Evolutionary conservation across 805 yeast species (phyloP), one percentile per base, ranked within the genome.

Genomic region (Yarrowia alimentaria): DNA sequence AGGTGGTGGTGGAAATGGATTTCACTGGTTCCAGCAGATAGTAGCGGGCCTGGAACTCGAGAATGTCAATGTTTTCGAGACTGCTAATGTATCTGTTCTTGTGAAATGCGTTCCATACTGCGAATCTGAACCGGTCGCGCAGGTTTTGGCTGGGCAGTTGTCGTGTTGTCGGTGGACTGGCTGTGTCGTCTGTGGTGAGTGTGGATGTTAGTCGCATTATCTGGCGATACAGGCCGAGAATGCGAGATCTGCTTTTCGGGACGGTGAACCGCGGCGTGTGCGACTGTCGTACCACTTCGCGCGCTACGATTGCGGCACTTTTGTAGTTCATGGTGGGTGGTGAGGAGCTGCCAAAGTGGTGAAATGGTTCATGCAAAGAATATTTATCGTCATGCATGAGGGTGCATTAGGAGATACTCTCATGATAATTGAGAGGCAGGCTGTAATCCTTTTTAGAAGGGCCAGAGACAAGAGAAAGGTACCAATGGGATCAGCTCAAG

Each of bases 31-130:
- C 47, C 19, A 9, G 14, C 4, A 37, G 6, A 3, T n/a, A 28
- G 7, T 22, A 28, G 2, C 47, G 16, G 19, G 19, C 47, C 19
- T 40, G 33, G n/a, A 26, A 28, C 25, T 40, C 47, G 19, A 40
- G 6, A 18, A 40, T 2, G 8, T 19, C 33, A 28, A 40, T 40
- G 7, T 24, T 8, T 11, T 19, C n/a, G n/a, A 6, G 25, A 19
- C 28, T 29, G 8, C 30, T 14, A n/a, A 40, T n/a, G 18, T 18
- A 20, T 10, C 19, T n/a, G 33, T 40, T 40, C 13, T 40, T 40
- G 47, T 40, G 47, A 21, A 28, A 40, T 10, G 47, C 47, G 33
- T 40, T 40, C 47, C 47, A 40, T 11, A 40, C 9, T 28, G 47
- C 47, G 6, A 40, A 40, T 19, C 47, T 20, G 9, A 40, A 12